phyloP scores from a whole-genome alignment of 257 asterid species.

The Solanum sitiens region DNA sequence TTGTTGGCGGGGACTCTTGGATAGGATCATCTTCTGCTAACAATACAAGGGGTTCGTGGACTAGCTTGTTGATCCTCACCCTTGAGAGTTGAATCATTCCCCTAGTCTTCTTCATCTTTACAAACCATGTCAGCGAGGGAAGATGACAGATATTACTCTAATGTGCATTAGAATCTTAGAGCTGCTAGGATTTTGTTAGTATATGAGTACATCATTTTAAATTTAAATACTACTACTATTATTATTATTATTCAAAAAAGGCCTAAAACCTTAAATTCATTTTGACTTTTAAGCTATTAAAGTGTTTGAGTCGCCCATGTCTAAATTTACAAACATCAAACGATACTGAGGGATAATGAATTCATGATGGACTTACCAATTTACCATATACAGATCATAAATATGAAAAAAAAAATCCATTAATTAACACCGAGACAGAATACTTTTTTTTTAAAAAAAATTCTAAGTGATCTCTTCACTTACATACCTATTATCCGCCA shows the following conservation, averaged over 20 bases:
- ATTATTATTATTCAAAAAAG: too few relatives aligned
- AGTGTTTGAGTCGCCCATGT: background rate
- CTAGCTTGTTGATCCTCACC: background rate
- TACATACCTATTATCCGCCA: too few relatives aligned
- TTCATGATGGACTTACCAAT: background rate
- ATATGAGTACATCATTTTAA: too few relatives aligned
- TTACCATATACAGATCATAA: background rate
- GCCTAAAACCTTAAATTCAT: too few relatives aligned
- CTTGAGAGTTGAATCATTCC: background rate
- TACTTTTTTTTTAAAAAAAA: background rate
- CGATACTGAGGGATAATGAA: background rate
- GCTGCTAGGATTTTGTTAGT: too few relatives aligned
- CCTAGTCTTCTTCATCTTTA: background rate
- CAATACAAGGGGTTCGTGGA: too few relatives aligned
- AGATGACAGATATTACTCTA: background rate
- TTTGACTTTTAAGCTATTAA: background rate
- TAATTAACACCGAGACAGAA: background rate
- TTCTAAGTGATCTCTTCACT: too few relatives aligned
- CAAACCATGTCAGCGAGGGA: too few relatives aligned
- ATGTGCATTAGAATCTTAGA: background rate
- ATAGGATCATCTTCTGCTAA: too few relatives aligned
- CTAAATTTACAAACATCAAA: background rate
- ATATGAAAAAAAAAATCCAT: background rate
- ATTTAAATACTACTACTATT: too few relatives aligned
- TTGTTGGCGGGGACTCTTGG: too few relatives aligned